These are phyloP conservation scores for Irpex rosettiformis DNA, from an alignment of 1,284 basidiomycete species.

Conservation along the genomic window DNA sequence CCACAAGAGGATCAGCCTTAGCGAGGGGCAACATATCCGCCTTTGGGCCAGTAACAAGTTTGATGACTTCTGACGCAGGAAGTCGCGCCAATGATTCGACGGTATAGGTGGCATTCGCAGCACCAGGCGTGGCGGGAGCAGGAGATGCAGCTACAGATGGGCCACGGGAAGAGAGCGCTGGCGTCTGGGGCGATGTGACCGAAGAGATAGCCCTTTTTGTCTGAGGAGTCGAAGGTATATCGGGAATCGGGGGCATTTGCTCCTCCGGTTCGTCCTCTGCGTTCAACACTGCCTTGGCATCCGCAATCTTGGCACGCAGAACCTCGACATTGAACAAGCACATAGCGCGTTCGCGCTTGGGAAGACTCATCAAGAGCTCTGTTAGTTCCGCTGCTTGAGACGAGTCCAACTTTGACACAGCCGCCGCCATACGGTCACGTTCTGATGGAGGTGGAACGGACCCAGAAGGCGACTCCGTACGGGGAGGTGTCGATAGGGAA, in stretches of 20 bases:
- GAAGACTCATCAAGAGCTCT: conserved; percentile 78
- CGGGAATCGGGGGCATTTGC: conserved; percentile 31
- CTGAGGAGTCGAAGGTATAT: conserved; percentile 57
- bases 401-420: conserved; percentile 62
- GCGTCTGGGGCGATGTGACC: conserved; percentile 62
- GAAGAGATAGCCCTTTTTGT: conserved; percentile 48
- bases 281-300: conserved; percentile 79
- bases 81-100: conserved; percentile 60
- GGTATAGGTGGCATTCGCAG: conserved; percentile 21
- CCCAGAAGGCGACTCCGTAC: conserved; percentile 77
- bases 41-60: conserved; percentile 50
- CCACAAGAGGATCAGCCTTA: conserved; percentile 66
- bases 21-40: conserved; percentile 62
- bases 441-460: conserved; percentile 70
- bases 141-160: conserved; percentile 70
- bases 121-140: conserved; percentile 40
- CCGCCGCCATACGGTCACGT: conserved; percentile 69
- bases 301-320: conserved; percentile 72
- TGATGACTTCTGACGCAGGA: conserved; percentile 69
- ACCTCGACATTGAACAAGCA: conserved; percentile 87
- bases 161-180: conserved; percentile 68
- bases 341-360: conserved; percentile 86
- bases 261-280: conserved; percentile 59
- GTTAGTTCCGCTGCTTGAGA: conserved; percentile 58
- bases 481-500: conserved; percentile 70